phyloP scores from a whole-genome alignment of 2,329 filamentous ascomycete species.

The Chaetothyriales sp. region DNA sequence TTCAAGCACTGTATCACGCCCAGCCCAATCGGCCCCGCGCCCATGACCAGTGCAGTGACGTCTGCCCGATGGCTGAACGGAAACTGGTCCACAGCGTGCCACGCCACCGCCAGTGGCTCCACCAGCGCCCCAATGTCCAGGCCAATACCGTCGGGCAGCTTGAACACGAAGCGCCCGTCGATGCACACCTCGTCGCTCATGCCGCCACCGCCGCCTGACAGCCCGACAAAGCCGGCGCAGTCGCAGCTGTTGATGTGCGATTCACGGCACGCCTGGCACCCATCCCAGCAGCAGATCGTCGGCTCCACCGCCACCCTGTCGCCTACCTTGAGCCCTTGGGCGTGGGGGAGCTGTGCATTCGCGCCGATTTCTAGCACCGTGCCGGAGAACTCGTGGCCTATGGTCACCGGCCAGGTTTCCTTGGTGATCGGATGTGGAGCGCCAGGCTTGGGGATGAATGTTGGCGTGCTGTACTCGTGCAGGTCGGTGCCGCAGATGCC shows the following conservation, averaged over 20 bases:
- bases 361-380: constrained; percentile 45
- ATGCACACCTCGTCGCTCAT: constrained; percentile 43
- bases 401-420: constrained; percentile 43
- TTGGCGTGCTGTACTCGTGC: constrained; percentile 40
- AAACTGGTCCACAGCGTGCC: constrained; percentile 46
- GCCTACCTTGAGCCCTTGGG: constrained; percentile 34
- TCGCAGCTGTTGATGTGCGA: constrained; percentile 46
- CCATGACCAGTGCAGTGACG: constrained; percentile 38
- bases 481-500: constrained; percentile 10
- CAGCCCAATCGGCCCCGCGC: constrained; percentile 50
- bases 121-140: constrained; percentile 46
- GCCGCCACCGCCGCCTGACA: constrained; percentile 39
- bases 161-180: constrained; percentile 35
- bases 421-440: constrained; percentile 45
- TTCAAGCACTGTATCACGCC: constrained; percentile 46
- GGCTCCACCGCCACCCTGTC: constrained; percentile 48
- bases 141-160: constrained; percentile 38
- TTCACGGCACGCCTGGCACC: constrained; percentile 41
- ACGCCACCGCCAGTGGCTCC: constrained; percentile 50
- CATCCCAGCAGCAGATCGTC: constrained; percentile 41
- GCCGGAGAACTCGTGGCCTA: constrained; percentile 55
- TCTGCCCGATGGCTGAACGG: constrained; percentile 25
- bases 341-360: constrained; percentile 24
- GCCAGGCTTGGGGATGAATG: constrained; percentile 32
- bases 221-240: constrained; percentile 40